Evolutionary conservation across 495 filamentous ascomycete genomes (phyloP).

Genomic region (Penicillium bovifimosum): DNA sequence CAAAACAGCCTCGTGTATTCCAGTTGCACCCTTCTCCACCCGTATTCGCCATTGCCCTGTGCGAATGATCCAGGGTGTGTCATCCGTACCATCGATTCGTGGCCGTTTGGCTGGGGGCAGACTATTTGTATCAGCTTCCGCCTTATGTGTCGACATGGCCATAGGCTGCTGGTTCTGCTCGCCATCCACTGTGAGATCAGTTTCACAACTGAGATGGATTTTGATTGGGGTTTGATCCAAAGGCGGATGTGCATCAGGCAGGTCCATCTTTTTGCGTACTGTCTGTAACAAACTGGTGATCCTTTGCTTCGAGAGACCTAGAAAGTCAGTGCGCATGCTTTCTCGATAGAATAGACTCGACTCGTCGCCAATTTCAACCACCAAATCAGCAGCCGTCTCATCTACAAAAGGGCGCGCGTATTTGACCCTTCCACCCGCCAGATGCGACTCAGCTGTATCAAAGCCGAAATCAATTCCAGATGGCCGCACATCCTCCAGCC

Average conservation of each 20-base stretch:
- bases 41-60: conserved; percentile 77
- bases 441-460: conserved; percentile 28
- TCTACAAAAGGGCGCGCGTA: conserved; percentile 84
- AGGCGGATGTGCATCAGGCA: conserved; percentile 35
- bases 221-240: conserved; percentile 42
- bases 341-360: conserved; percentile 56
- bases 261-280: conserved; percentile 72
- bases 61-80: conserved; percentile 60
- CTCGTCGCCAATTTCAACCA: conserved; percentile 74
- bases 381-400: conserved; percentile 62
- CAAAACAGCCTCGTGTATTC: conserved; percentile 53
- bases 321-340: conserved; percentile 61
- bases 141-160: background rate
- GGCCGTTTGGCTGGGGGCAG: conserved; percentile 46
- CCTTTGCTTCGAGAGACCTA: conserved; percentile 58
- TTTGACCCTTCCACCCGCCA: conserved; percentile 55
- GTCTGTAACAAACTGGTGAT: conserved; percentile 72
- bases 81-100: conserved; percentile 25
- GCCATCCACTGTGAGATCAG: conserved; percentile 69
- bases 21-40: conserved; percentile 48
- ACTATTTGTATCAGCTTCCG: conserved; percentile 1
- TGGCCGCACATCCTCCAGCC: conserved; percentile 79
- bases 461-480: conserved; percentile 64
- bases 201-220: conserved; percentile 59
- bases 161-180: conserved; percentile 13